These are phyloP conservation scores for Cruciata laevipes DNA, from an alignment of 257 asterid genomes.

Conservation along the genomic window DNA sequence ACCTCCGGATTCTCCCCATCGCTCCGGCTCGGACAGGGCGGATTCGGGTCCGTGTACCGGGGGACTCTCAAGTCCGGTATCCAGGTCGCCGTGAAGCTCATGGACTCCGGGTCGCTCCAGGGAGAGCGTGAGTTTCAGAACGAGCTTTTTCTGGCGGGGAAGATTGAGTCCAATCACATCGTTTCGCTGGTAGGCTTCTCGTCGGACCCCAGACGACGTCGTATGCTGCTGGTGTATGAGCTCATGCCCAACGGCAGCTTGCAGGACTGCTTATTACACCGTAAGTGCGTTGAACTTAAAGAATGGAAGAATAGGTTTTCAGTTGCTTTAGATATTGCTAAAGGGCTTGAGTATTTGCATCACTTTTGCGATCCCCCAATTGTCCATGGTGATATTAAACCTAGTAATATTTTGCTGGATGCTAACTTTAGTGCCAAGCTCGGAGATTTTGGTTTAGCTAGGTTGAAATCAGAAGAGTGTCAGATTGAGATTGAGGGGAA, in stretches of 20 bases:
- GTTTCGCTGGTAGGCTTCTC: constrained; percentile 73
- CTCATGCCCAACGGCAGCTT: constrained; percentile 86
- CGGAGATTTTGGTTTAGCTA: constrained; percentile 91
- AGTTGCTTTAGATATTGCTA: constrained; percentile 70
- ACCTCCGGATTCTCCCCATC: constrained; percentile 63
- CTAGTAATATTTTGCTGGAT: constrained; percentile 75
- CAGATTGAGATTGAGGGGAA: constrained; percentile 51
- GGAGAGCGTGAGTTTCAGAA: constrained; percentile 98
- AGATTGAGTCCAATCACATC: constrained; percentile 54
- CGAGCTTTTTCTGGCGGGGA: constrained; percentile 71
- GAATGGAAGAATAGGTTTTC: constrained; percentile 62
- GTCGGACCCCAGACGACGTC: constrained; percentile 56
- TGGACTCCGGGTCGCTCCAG: constrained; percentile 90
- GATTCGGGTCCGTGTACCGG: constrained; percentile 86
- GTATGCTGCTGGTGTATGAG: constrained; percentile 83
- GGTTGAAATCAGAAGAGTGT: constrained; percentile 66
- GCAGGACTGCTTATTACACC: constrained; percentile 83
- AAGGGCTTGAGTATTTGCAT: constrained; percentile 85
- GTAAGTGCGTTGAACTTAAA: constrained; percentile 64
- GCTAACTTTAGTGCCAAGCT: constrained; percentile 60
- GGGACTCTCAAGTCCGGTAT: constrained; percentile 44
- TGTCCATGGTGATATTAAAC: constrained; percentile 90
- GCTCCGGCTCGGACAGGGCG: constrained; percentile 85
- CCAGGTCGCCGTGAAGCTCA: constrained; percentile 65
- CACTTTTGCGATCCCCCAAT: constrained; percentile 83